Conservation (phyloP, 768 basidiomycete genomes). For the Lactarius psammicola region DNA sequence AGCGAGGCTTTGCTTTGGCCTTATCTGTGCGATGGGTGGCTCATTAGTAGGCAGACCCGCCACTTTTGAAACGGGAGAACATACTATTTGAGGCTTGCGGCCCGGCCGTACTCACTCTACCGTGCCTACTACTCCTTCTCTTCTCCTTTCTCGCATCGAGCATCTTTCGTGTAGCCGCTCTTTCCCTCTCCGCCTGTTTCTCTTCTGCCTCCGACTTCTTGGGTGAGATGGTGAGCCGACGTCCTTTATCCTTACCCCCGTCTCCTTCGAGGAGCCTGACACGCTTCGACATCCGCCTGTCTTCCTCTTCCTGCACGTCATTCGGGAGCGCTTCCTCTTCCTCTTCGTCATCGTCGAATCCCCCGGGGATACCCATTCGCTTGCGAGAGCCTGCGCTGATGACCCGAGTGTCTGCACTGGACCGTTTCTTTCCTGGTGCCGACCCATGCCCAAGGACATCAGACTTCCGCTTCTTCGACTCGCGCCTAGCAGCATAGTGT, state of each 20-base stretch:
- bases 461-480: slow-evolving; percentile 48
- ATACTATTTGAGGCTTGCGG: slow-evolving; percentile 30
- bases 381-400: slow-evolving; percentile 48
- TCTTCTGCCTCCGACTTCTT: slow-evolving; percentile 26
- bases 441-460: slow-evolving; percentile 47
- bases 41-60: neutral
- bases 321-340: slow-evolving; percentile 41
- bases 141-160: slow-evolving; percentile 65
- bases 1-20: slow-evolving; percentile 51
- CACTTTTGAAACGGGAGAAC: slow-evolving; percentile 20
- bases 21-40: slow-evolving; percentile 18
- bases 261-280: slow-evolving; percentile 40
- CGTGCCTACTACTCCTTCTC: slow-evolving; percentile 58
- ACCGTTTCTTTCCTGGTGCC: slow-evolving; percentile 32
- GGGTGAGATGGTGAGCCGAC: slow-evolving; percentile 40
- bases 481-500: slow-evolving; percentile 48
- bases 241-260: slow-evolving; percentile 37
- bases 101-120: slow-evolving; percentile 38
- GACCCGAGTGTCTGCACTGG: slow-evolving; percentile 42
- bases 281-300: slow-evolving; percentile 47
- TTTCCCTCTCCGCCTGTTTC: slow-evolving; percentile 43
- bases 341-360: slow-evolving; percentile 53
- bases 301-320: slow-evolving; percentile 37
- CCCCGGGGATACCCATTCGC: slow-evolving; percentile 50
- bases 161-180: slow-evolving; percentile 59